These are phyloP conservation scores for Daldinia sp. DNA, from an alignment of 2,329 filamentous ascomycete genomes.

Conservation along the genomic window DNA sequence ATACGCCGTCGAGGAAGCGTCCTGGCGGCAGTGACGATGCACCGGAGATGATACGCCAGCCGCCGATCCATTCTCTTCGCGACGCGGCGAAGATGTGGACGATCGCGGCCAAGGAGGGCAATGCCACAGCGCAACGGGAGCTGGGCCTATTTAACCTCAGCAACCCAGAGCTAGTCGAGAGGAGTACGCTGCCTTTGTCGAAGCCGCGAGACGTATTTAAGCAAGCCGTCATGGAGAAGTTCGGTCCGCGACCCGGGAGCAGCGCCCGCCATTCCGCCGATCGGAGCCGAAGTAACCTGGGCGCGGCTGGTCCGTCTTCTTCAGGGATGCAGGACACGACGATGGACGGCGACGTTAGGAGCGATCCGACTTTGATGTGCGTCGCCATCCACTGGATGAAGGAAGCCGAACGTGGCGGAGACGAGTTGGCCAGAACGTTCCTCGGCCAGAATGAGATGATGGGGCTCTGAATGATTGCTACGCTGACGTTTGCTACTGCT, in stretches of 20 bases:
- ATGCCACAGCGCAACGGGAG: conserved; percentile 89
- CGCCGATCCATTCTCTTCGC: conserved; percentile 74
- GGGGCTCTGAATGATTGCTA: conserved; percentile 41
- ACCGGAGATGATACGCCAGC: conserved; percentile 59
- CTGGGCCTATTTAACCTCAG: conserved; percentile 93
- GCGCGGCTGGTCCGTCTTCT: conserved; percentile 43
- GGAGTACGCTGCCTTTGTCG: conserved; percentile 85
- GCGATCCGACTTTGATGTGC: conserved; percentile 90
- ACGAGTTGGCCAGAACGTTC: conserved; percentile 85
- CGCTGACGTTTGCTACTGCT: conserved; percentile 32
- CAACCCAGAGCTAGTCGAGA: conserved; percentile 84
- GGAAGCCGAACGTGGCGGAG: conserved; percentile 84
- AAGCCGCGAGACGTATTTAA: conserved; percentile 92
- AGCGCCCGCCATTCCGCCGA: conserved; percentile 51
- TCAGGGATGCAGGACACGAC: conserved; percentile 49
- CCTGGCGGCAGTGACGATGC: conserved; percentile 54
- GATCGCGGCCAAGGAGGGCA: conserved; percentile 93
- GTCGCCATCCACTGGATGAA: conserved; percentile 98
- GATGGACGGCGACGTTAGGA: conserved; percentile 67
- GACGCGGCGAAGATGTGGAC: conserved; percentile 92
- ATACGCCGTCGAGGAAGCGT: conserved; percentile 71
- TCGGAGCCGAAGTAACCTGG: conserved; percentile 48
- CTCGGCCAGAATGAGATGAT: conserved; percentile 73
- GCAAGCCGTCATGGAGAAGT: conserved; percentile 82
- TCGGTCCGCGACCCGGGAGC: conserved; percentile 58